Base-by-base conservation (phyloP, 83 land plant species). In the Diphasiastrum complanatum region DNA sequence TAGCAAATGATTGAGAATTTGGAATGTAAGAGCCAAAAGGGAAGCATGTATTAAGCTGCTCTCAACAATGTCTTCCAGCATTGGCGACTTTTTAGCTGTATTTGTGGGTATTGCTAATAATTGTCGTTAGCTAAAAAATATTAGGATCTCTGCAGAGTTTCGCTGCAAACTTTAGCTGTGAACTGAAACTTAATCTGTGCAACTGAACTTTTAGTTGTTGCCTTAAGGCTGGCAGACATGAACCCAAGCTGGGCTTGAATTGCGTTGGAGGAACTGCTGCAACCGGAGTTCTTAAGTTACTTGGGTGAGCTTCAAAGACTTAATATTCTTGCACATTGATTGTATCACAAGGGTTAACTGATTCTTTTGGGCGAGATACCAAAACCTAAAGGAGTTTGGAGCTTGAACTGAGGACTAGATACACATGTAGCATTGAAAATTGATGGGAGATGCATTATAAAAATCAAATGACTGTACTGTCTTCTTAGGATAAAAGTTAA, bases 241-340 rank as follows among this genome's bases (percentile, higher is more conserved):
- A 77, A 61, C 86, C 99, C n/a, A 71, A 60, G 5, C 57, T 95
- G 29, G 97, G 99, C 33, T 79, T 95, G 18, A 95, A 95, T 67
- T 95, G 99, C 75, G 86, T 95, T 55, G 99, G 99, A 49, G 99
- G 99, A 45, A 73, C 81, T 72, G 62, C 97, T 61, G 97, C 99
- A 49, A 73, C 89, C 33, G 54, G 85, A 45, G 96, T 89, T 43
- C 68, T 89, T 53, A 95, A 95, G 62, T 81, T 89, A 51, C 75
- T 95, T 37, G 88, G 85, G 99, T 89, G 38, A 60, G 56, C 43
- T 51, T n/a, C 23, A 20, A 20, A 19, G 55, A 25, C 23, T n/a
- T n/a, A n/a, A n/a, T 10, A 1, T 62, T 32, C 47, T 51, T 38
- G 14, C 54, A 35, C 22, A 23, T 24, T 60, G 52, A 19, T 45